Percentiles rank a stretch among this genome's conserved stretches.
phyloP scores from a whole-genome alignment of 2,329 filamentous ascomycete species.

The Fusarium duplospermum region DNA sequence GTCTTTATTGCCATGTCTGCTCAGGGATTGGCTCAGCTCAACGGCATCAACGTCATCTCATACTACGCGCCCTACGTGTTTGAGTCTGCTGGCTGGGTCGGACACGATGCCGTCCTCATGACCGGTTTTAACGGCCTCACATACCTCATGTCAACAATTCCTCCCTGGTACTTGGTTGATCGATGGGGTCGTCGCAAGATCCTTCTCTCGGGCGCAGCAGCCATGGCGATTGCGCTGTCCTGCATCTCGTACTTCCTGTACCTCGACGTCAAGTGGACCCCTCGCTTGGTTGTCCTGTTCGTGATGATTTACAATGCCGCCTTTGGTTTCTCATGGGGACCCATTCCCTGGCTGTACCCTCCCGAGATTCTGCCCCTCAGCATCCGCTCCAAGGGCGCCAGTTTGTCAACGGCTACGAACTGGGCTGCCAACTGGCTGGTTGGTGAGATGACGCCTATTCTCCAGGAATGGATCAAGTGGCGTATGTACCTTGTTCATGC shows the following conservation, averaged over 20 bases:
- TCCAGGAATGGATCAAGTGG: slow-evolving; percentile 94
- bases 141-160: slow-evolving; percentile 91
- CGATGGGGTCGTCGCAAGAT: slow-evolving; percentile 90
- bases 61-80: slow-evolving; percentile 98
- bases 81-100: slow-evolving; percentile 94
- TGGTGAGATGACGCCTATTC: slow-evolving; percentile 91
- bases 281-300: slow-evolving; percentile 87
- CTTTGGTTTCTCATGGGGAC: slow-evolving; percentile 95
- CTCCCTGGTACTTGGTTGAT: slow-evolving; percentile 97
- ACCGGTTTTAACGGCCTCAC: slow-evolving; percentile 93
- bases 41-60: slow-evolving; percentile 99
- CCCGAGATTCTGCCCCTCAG: slow-evolving; percentile 98
- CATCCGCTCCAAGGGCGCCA: slow-evolving; percentile 96
- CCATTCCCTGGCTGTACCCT: slow-evolving; percentile 97
- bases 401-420: slow-evolving; percentile 94
- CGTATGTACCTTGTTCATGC: slow-evolving; percentile 94
- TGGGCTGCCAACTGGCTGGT: slow-evolving; percentile 99
- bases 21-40: slow-evolving; percentile 93
- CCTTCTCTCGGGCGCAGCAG: slow-evolving; percentile 86
- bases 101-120: slow-evolving; percentile 93
- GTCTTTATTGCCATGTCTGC: slow-evolving; percentile 99
- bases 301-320: slow-evolving; percentile 99
- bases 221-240: slow-evolving; percentile 90
- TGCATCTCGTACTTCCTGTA: slow-evolving; percentile 96
- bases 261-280: slow-evolving; percentile 82